Evolutionary conservation across 2,329 filamentous ascomycete genomes (phyloP).

Genomic region (Cladosporium sp.): DNA sequence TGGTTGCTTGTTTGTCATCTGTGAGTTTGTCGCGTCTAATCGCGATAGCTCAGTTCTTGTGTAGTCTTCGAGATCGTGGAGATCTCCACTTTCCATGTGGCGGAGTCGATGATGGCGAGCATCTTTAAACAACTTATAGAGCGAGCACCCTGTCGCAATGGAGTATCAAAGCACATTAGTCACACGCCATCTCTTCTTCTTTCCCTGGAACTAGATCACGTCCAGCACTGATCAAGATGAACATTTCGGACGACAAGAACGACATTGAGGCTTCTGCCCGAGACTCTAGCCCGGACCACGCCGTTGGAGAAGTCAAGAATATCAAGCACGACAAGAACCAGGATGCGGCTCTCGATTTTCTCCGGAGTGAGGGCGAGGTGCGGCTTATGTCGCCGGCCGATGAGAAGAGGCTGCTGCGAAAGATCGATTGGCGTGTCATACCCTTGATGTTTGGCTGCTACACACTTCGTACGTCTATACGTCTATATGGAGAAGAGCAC

Average conservation of each 20-base stretch:
- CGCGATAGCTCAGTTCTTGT: neutral
- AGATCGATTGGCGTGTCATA: conserved; percentile 54
- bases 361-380: conserved; percentile 23
- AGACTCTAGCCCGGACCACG: conserved; percentile 11
- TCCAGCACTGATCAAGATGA: neutral
- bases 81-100: too few species aligned
- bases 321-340: conserved; percentile 22
- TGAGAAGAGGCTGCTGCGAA: conserved; percentile 37
- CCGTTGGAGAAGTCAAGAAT: conserved; percentile 23
- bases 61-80: neutral
- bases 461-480: conserved; percentile 56
- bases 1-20: too few species aligned
- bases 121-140: neutral
- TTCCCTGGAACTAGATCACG: too few species aligned
- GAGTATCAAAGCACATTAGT: neutral
- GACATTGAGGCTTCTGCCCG: conserved; percentile 15
- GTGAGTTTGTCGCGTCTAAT: neutral
- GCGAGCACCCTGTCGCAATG: neutral
- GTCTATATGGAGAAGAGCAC: conserved; percentile 59
- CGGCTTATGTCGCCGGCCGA: conserved; percentile 20
- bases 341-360: conserved; percentile 28
- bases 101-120: neutral
- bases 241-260: conserved; percentile 15
- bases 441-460: conserved; percentile 58
- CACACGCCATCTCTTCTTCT: too few species aligned